phyloP scores from a whole-genome alignment of 2,329 filamentous ascomycete species.

The Aspergillus luchuensis region DNA sequence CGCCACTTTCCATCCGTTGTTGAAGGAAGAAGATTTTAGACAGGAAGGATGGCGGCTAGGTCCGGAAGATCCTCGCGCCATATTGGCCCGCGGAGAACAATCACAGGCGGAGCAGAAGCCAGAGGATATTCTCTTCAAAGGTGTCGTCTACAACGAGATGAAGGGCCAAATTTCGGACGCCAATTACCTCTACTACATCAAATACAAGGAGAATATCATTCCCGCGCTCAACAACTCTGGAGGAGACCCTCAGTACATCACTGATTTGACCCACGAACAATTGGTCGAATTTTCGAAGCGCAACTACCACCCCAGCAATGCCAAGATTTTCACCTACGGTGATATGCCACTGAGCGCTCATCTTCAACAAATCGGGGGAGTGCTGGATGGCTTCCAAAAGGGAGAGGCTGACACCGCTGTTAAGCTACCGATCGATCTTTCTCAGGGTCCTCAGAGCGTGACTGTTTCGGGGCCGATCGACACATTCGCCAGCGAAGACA shows the following conservation, averaged over 20 bases:
- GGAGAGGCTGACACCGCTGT: constrained; percentile 71
- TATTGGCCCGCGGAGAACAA: constrained; percentile 41
- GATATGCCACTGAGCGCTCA: constrained; percentile 85
- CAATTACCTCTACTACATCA: constrained; percentile 92
- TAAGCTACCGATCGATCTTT: constrained; percentile 73
- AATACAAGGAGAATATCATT: constrained; percentile 92
- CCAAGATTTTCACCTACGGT: constrained; percentile 93
- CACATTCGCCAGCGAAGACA: constrained; percentile 78
- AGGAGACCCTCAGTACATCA: constrained; percentile 94
- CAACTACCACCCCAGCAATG: constrained; percentile 97
- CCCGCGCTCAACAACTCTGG: constrained; percentile 95
- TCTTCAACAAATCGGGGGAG: constrained; percentile 73
- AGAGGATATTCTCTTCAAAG: constrained; percentile 46
- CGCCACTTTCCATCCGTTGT: constrained; percentile 83
- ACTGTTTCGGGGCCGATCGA: constrained; percentile 80
- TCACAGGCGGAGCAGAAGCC: constrained; percentile 39
- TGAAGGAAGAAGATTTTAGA: constrained; percentile 88
- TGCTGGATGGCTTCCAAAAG: constrained; percentile 72
- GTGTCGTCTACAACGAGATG: constrained; percentile 81
- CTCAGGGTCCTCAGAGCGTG: constrained; percentile 66
- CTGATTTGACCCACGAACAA: constrained; percentile 88
- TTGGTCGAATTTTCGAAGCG: constrained; percentile 83
- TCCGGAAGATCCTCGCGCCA: constrained; percentile 76
- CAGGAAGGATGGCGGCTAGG: constrained; percentile 98
- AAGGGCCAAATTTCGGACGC: constrained; percentile 99